A percentile compares a stretch with the other conserved stretches of the same genome.
These are phyloP conservation scores for Rhododendron henanense DNA, from an alignment of 148 eudicot genomes.

Conservation along the genomic window DNA sequence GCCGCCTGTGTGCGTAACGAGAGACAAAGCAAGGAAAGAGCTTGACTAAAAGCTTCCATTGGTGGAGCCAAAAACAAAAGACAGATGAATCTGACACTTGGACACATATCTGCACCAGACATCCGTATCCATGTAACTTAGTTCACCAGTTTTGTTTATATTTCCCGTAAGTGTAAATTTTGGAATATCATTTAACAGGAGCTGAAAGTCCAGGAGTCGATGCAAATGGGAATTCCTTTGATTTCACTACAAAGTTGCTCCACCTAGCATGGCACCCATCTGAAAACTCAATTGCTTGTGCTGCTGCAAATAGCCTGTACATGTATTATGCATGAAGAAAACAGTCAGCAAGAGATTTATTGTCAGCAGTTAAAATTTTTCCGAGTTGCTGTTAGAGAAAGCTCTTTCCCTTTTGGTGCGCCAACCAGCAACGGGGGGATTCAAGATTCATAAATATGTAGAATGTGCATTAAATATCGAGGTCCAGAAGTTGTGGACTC, in stretches of 20 bases:
- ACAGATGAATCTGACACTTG: neutral
- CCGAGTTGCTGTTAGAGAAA: slow-evolving; percentile 22
- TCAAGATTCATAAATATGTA: slow-evolving; percentile 11
- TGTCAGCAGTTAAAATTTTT: slow-evolving; percentile 14
- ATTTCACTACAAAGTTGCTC: slow-evolving; percentile 81
- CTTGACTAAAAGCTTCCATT: neutral
- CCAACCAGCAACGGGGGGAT: slow-evolving; percentile 16
- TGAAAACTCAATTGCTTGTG: slow-evolving; percentile 85
- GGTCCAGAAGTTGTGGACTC: slow-evolving; percentile 10
- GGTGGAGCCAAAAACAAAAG: no score
- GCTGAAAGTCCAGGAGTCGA: slow-evolving; percentile 64
- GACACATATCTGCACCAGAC: neutral
- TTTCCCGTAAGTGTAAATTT: neutral
- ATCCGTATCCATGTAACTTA: neutral
- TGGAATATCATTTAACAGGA: slow-evolving; percentile 38
- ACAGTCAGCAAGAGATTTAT: slow-evolving; percentile 14
- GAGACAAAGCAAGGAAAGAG: neutral
- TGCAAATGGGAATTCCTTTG: slow-evolving; percentile 69
- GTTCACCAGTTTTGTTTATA: neutral
- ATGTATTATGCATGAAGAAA: slow-evolving; percentile 78
- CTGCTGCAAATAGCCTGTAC: slow-evolving; percentile 93
- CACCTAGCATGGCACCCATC: slow-evolving; percentile 96
- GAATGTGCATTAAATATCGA: slow-evolving; percentile 1
- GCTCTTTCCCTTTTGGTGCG: slow-evolving; percentile 1
- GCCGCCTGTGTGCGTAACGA: neutral